A percentile compares a stretch with the other conserved stretches of the same genome.
Evolutionary conservation across 345 rosid genomes (phyloP).

Genomic region (Arabidopsis thaliana): TAIR10.1 NC_003074.8:21244501-21245000

Average conservation of each 20-base stretch:
- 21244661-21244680: slow-evolving; percentile 93
- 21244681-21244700: slow-evolving; percentile 95
- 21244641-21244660: slow-evolving; percentile 79
- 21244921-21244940: slow-evolving; percentile 80
- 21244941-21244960: slow-evolving; percentile 80
- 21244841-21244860: slow-evolving; percentile 13
- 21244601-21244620: slow-evolving; percentile 36
- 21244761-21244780: not conserved
- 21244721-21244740: slow-evolving; percentile 35
- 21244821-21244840: slow-evolving; percentile 14
- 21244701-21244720: slow-evolving; percentile 69
- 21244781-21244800: slow-evolving; percentile 8
- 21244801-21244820: not conserved
- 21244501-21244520: not conserved
- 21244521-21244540: not conserved
- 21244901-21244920: slow-evolving; percentile 24
- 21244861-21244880: slow-evolving; percentile 1
- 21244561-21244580: slow-evolving; percentile 11
- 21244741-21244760: not conserved
- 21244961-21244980: slow-evolving; percentile 97
- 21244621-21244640: slow-evolving; percentile 59
- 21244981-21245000: slow-evolving; percentile 74
- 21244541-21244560: slow-evolving; percentile 12
- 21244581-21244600: not conserved
- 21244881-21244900: slow-evolving; percentile 4